These are phyloP conservation scores for Ophiobolus disseminans DNA, from an alignment of 2,329 filamentous ascomycete genomes.

Conservation along the genomic window DNA sequence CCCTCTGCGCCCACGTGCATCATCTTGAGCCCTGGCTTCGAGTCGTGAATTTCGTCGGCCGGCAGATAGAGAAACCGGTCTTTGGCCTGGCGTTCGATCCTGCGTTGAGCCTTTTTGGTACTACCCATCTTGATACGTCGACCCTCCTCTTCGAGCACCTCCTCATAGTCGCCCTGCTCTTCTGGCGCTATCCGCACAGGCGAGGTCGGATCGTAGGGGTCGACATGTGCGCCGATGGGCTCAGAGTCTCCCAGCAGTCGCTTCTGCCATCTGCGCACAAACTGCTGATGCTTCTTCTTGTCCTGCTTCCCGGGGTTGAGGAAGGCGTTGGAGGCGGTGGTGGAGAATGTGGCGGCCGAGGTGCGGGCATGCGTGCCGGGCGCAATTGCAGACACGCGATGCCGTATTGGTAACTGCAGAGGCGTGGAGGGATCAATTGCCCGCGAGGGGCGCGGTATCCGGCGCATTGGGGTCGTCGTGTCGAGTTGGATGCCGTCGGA, in stretches of 20 bases:
- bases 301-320: constrained; percentile 40
- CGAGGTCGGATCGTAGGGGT: constrained; percentile 46
- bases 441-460: constrained; percentile 46
- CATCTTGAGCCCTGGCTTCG: constrained; percentile 46
- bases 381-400: constrained; percentile 15
- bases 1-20: constrained; percentile 61
- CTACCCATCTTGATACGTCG: too few relatives aligned
- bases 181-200: constrained; percentile 46
- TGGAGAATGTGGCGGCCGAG: constrained; percentile 40
- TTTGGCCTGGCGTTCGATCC: background rate
- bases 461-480: constrained; percentile 43
- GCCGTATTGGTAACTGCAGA: constrained; percentile 21
- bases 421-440: constrained; percentile 37
- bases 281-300: constrained; percentile 47
- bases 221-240: constrained; percentile 47
- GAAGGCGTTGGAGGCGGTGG: constrained; percentile 31
- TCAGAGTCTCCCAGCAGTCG: constrained; percentile 45
- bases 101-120: too few relatives aligned
- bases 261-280: constrained; percentile 47
- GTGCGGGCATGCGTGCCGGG: too few relatives aligned
- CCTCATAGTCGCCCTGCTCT: constrained; percentile 44
- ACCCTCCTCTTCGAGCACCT: constrained; percentile 40
- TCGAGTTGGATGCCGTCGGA: constrained; percentile 22
- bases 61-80: background rate
- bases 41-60: background rate